Evolutionary conservation across 495 filamentous ascomycete genomes (phyloP), one percentile per base, ranked within the genome.

Genomic region (Saxispiralis lemnorum): DNA sequence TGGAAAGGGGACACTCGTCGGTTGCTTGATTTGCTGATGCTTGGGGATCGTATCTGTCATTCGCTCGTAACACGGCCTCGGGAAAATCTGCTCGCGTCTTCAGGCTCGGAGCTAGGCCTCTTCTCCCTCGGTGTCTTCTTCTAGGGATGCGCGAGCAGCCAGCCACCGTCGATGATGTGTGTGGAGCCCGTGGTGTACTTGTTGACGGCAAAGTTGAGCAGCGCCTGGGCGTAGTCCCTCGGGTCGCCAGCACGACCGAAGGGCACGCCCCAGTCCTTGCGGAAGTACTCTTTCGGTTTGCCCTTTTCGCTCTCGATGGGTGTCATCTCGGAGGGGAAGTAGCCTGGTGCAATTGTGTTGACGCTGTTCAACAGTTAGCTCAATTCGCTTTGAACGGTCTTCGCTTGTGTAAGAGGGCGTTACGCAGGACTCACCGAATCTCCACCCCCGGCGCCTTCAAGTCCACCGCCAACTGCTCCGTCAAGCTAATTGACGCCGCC

Each of bases 301-400:
- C 41, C 44, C 40, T 69, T 62, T 37, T 66, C 60, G 45, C 62
- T 68, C 35, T 63, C 71, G 40, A 60, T 66, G 32, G 73, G 64
- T 35, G 76, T 80, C 76, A 80, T 73, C 59, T 78, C 73, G 28
- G 57, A 64, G 4, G 72, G 73, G 45, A 78, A 78, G 47, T 76
- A 68, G 1, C 63, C 66, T 9, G 71, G 72, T 0, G 72, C 70
- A 35, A 76, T 73, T 32, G 64, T 65, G 21, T 58, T 58, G 37
- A 56, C 50, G 7, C 55, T 28, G 38, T 28, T 28, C 5, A 28
- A n/a, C n/a, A n/a, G n/a, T n/a, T n/a, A n/a, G n/a, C n/a, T n/a
- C n/a, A n/a, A n/a, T n/a, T n/a, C n/a, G n/a, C n/a, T n/a, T n/a
- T n/a, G n/a, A n/a, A n/a, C n/a, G n/a, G n/a, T n/a, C n/a, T n/a